Base-by-base conservation (phyloP, 2,329 filamentous ascomycete species). In the Trichophyton rubrum region DNA sequence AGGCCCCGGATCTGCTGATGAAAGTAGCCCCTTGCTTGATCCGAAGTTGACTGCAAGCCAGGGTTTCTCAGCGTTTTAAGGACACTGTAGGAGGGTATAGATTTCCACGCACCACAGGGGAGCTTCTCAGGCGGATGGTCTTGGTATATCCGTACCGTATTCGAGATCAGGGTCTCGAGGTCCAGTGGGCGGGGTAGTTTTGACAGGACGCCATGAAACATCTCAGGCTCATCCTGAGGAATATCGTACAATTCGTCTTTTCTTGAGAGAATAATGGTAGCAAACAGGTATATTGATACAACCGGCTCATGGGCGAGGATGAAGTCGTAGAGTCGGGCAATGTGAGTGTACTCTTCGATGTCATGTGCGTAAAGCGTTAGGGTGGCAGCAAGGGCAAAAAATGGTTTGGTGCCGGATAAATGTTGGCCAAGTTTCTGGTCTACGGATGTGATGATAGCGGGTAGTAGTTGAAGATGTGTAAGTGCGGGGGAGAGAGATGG, bases 281-380 rank as follows among this genome's bases (percentile, higher is more conserved):
- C 90, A 74, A 96, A 97, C 60, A 97, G 80, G 73, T 99, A 99
- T 59, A 97, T 82, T 17, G 86, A 86, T 68, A 96, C 90, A 43
- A 88, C 87, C n/a, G 91, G 89, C 72, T 95, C 89, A 56, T 83
- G 84, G 2, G 92, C 89, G 3, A 99, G 80, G 56, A 99, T 81
- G 60, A 92, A 91, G 75, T 99, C 93, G 72, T 96, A 99, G 0
- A 99, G 78, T 24, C 93, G 84, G 38, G 90, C 84, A 69, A 99
- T 97, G 66, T 92, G 88, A 64, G 83, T 83, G 71, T 96, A 96
- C 47, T 87, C 85, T 73, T 93, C 86, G 63, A 99, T 90, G 71
- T 97, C 92, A 74, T 99, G 93, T 17, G 93, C 90, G 73, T 96
- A 99, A 78, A 99, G 85, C 38, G 95, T 99, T 49, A 99, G 80